A percentile compares a stretch with the other conserved stretches of the same genome.
phyloP scores from a whole-genome alignment of 2,329 filamentous ascomycete genomes.

The Apiospora saccharicola region DNA sequence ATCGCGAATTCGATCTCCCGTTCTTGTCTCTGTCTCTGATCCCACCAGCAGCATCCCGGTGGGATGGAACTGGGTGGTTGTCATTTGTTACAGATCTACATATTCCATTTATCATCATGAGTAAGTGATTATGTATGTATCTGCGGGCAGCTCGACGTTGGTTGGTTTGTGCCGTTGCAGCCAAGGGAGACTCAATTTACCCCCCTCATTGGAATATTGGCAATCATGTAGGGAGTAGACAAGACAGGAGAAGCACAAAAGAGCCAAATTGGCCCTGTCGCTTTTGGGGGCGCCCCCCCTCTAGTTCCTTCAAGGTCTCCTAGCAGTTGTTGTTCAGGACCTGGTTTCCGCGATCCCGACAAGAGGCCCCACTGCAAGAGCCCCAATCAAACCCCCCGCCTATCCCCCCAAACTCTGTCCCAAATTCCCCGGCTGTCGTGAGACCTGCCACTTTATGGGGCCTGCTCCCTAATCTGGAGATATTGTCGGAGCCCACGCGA shows the following conservation, averaged over 20 bases:
- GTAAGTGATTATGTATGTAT: not conserved
- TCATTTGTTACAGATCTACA: not conserved
- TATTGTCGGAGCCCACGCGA: not conserved
- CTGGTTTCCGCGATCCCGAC: slow-evolving; percentile 14
- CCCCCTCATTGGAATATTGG: not conserved
- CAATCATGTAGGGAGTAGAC: not conserved
- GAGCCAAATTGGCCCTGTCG: not conserved
- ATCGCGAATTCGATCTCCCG: not conserved
- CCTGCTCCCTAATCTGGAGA: not conserved
- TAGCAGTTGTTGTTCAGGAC: not conserved
- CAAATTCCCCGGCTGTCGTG: not conserved
- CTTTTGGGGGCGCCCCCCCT: not conserved
- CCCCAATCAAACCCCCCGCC: not conserved
- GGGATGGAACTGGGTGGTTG: not conserved
- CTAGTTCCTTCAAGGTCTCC: not conserved
- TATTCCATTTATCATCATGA: not conserved
- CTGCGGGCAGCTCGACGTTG: not conserved
- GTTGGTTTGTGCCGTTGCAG: not conserved
- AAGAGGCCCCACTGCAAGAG: not conserved
- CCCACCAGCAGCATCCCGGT: not conserved
- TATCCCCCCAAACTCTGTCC: not conserved
- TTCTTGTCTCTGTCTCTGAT: not conserved
- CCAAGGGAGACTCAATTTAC: slow-evolving; percentile 8
- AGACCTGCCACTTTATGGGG: not conserved
- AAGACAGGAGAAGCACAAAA: not conserved